Evolutionary conservation across 169 alveolate genomes (phyloP).

Genomic region (Plasmodium coatneyi): DNA sequence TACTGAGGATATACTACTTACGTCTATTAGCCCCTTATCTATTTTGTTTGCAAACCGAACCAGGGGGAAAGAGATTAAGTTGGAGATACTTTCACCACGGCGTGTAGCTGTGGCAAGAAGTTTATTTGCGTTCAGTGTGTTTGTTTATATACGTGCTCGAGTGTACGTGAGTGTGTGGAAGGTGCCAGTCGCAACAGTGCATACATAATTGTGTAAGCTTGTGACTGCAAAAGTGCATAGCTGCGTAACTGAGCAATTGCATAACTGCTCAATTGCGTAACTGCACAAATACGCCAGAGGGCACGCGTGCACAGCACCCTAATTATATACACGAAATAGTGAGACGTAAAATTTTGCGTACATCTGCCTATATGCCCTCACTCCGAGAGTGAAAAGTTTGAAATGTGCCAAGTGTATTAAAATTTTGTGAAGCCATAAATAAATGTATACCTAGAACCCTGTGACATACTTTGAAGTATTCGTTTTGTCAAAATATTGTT

Average conservation of each 20-base stretch:
- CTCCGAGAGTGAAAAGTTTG: neutral
- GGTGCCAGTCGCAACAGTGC: neutral
- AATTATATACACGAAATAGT: neutral
- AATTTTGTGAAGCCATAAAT: slow-evolving; percentile 3
- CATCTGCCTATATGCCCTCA: neutral
- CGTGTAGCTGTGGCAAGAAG: neutral
- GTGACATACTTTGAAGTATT: neutral
- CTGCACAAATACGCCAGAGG: neutral
- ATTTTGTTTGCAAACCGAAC: neutral
- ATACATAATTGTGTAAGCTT: neutral
- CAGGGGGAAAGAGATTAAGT: neutral
- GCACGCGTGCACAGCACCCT: neutral
- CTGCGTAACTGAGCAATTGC: neutral
- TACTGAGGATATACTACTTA: neutral
- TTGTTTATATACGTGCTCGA: neutral
- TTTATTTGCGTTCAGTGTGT: neutral
- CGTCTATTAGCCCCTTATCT: neutral
- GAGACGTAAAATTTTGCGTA: neutral
- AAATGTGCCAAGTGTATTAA: neutral
- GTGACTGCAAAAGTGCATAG: neutral
- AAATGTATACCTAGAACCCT: neutral
- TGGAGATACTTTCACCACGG: neutral
- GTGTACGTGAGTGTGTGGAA: neutral
- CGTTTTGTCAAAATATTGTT: neutral
- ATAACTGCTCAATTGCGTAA: neutral